These are phyloP conservation scores for Phytophthora europaea DNA, from an alignment of 352 stramenopile genomes.

Conservation along the genomic window DNA sequence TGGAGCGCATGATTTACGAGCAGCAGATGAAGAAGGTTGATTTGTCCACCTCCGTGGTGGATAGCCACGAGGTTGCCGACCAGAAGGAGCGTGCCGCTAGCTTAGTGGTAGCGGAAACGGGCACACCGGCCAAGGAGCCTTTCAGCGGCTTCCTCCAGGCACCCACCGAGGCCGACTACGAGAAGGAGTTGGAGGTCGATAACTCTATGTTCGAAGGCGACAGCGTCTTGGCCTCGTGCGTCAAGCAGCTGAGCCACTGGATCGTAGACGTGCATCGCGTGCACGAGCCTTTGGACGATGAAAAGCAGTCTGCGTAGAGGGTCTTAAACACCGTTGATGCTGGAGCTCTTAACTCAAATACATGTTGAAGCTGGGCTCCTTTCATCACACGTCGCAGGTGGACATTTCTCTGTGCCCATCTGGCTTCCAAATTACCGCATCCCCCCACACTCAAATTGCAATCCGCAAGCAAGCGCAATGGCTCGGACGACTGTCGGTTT, in stretches of 20 bases:
- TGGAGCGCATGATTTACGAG: conserved; percentile 94
- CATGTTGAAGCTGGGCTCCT: background rate
- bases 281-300: conserved; percentile 43
- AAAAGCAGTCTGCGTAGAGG: conserved; percentile 17
- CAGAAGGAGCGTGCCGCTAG: conserved; percentile 7
- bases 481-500: conserved; percentile 46
- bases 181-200: conserved; percentile 45
- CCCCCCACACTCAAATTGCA: background rate
- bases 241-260: conserved; percentile 66
- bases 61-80: conserved; percentile 46
- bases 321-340: background rate
- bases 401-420: background rate
- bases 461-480: conserved; percentile 22
- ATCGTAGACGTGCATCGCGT: conserved; percentile 61
- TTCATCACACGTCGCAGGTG: conserved; percentile 23
- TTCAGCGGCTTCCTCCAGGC: conserved; percentile 75
- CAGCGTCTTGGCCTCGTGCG: conserved; percentile 66
- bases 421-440: background rate
- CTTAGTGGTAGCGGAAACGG: background rate
- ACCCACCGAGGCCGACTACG: conserved; percentile 43
- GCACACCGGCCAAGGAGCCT: conserved; percentile 12
- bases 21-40: conserved; percentile 92
- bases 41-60: conserved; percentile 80
- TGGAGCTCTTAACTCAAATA: too few species aligned
- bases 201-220: conserved; percentile 54